phyloP scores from a whole-genome alignment of 169 alveolate genomes.

The Plasmodium malariae region DNA sequence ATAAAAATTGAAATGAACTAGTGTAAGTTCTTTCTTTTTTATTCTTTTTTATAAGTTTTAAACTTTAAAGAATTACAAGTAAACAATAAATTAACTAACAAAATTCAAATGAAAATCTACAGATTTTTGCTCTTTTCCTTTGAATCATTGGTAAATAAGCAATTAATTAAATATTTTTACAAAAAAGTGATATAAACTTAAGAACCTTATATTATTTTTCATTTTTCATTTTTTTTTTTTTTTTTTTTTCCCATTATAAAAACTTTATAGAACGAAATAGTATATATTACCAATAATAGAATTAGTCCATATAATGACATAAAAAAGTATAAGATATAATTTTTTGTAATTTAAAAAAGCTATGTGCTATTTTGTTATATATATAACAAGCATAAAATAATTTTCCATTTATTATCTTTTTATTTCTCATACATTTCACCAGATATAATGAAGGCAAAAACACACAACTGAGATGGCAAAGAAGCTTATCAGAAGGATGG shows the following conservation, averaged over 20 bases:
- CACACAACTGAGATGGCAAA: neutral
- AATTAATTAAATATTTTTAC: too few relatives aligned
- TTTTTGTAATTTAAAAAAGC: neutral
- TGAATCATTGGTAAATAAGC: neutral
- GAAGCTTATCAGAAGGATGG: constrained; percentile 13
- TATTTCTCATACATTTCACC: neutral
- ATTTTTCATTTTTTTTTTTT: neutral
- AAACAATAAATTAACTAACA: neutral
- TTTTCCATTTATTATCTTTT: neutral
- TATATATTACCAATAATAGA: neutral
- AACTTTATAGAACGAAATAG: constrained; percentile 7
- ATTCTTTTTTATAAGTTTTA: neutral
- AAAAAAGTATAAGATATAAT: neutral
- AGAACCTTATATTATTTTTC: neutral
- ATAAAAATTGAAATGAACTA: too few relatives aligned
- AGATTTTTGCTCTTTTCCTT: too few relatives aligned
- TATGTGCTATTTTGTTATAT: neutral
- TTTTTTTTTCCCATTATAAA: neutral
- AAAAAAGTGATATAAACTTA: neutral
- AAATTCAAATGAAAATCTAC: neutral
- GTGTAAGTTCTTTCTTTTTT: too few relatives aligned
- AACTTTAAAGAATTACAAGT: neutral
- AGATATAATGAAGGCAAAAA: constrained; percentile 3
- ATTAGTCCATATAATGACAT: constrained; percentile 10
- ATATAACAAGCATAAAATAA: too few relatives aligned